Evolutionary conservation across 768 basidiomycete genomes (phyloP), one percentile per base, ranked within the genome.

Genomic region (Serendipita indica): DNA sequence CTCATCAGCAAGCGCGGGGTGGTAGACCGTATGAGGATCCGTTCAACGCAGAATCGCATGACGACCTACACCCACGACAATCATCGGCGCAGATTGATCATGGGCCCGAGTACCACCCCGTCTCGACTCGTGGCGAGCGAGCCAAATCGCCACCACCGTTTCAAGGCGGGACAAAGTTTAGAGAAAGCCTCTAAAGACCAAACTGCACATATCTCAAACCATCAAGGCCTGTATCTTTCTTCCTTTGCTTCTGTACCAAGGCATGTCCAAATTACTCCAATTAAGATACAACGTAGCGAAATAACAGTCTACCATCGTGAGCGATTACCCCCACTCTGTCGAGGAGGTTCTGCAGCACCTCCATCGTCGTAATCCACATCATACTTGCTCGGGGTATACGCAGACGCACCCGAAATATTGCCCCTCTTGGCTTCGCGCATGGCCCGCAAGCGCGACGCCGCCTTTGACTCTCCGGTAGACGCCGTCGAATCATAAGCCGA

Each of bases 351-450:
- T 18, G 32, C 32, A 7, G 60, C 25, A 52, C 37, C 28, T 43
- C 60, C 63, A 13, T 28, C 27, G 28, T 60, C 57, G 46, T 45
- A 25, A 49, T 25, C 22, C 30, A 58, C 30, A 57, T 33, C 37
- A 57, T 39, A 32, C 33, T 57, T 46, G 41, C 41, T 63, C 39
- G 39, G 60, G 56, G 25, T 61, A 46, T 35, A 46, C 30, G 64
- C 58, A 14, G 64, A 71, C 18, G 64, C 18, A n/a, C n/a, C 41
- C 6, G 4, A n/a, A 59, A 32, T 41, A 25, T 28, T 39, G 41
- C 30, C 66, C 10, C 76, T 74, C 65, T 74, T 78, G 27, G 74
- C 75, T 60, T 79, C 77, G 20, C 80, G 72, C 20, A 80, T 61
- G 18, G 75, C 75, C 65, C 72, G 77, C 57, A 80, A 66, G 33